Base-by-base conservation (phyloP, 257 asterid species). In the Lavandula angustifolia region DNA sequence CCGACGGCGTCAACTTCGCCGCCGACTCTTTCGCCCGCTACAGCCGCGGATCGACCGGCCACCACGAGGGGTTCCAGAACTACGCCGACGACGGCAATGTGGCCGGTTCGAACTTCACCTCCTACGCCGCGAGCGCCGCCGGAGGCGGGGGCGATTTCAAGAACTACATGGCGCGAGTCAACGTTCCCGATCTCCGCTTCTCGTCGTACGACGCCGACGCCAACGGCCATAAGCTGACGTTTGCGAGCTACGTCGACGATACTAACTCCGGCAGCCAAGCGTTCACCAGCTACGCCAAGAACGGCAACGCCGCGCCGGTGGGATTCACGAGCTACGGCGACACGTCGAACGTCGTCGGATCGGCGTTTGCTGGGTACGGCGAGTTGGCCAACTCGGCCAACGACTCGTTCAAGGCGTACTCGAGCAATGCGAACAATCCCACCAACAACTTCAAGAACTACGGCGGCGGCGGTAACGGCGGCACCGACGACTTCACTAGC, bases 11-110 rank as follows among this genome's bases (percentile, higher is more conserved):
- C 60, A 88, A 88, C 73, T 84, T 85, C 54, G 94, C 95, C 64
- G 43, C 77, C 9, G 85, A 80, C 8, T 66, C 82, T 3, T 91
- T 88, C 54, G 6, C 80, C 0, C 78, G 76, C 3, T 91, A 91
- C 74, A 88, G 98, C 78, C 78, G 83, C 4, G 64, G 67, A 52
- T 72, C 96, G 31, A 82, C 82, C n/a, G 87, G 80, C 63, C 95
- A 76, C 62, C 68, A 8, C 0, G 98, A 86, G 70, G 85, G 60
- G 1, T 91, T 91, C 80, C 1, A 82, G 0, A 73, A 82, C 81
- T 91, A 91, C 10, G 91, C 88, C 2, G 37, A 34, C 9, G 98
- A 91, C 31, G 95, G 82, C 33, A 91, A 88, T 48, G 95, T 91
- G 18, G 98, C 84, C 2, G 58, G 43, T 22, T 59, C 89, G 2